phyloP scores from a whole-genome alignment of 495 filamentous ascomycete genomes.

The Cryomyces minteri region DNA sequence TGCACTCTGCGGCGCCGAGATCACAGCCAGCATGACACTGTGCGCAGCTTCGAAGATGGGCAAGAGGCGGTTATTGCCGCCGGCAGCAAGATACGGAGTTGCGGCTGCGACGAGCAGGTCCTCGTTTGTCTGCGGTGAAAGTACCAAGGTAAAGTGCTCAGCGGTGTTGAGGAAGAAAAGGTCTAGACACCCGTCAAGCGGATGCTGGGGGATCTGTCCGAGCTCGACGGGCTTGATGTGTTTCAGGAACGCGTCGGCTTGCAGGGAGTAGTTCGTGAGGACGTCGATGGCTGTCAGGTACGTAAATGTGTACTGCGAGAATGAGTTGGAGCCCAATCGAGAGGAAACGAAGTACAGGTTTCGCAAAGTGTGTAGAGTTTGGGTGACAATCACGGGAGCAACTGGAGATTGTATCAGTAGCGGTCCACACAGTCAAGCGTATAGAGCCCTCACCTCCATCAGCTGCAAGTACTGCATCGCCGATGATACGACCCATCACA shows the following conservation, averaged over 20 bases:
- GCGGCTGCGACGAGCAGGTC: slow-evolving; percentile 56
- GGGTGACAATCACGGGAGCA: slow-evolving; percentile 54
- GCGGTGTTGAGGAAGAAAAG: slow-evolving; percentile 83
- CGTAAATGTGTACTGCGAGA: slow-evolving; percentile 70
- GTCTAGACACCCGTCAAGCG: slow-evolving; percentile 61
- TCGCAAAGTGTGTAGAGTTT: slow-evolving; percentile 60
- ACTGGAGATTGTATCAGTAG: slow-evolving; percentile 14
- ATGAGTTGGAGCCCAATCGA: slow-evolving; percentile 50
- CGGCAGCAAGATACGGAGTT: slow-evolving; percentile 55
- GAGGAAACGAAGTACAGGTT: slow-evolving; percentile 80
- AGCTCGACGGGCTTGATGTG: slow-evolving; percentile 38
- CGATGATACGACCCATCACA: slow-evolving; percentile 47
- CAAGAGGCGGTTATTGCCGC: slow-evolving; percentile 37
- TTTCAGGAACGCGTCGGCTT: slow-evolving; percentile 51
- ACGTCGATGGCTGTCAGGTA: slow-evolving; percentile 81
- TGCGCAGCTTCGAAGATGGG: slow-evolving; percentile 83
- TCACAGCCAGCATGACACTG: slow-evolving; percentile 61
- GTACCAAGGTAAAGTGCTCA: slow-evolving; percentile 63
- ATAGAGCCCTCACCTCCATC: slow-evolving; percentile 29
- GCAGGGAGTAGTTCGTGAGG: slow-evolving; percentile 50
- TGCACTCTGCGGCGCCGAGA: slow-evolving; percentile 62
- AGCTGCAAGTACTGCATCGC: slow-evolving; percentile 32
- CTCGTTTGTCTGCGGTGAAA: slow-evolving; percentile 48
- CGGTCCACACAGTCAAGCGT: neutral
- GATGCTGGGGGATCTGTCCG: slow-evolving; percentile 49